Conservation (phyloP, 345 rosid species). For the Aquilaria malaccensis region DNA sequence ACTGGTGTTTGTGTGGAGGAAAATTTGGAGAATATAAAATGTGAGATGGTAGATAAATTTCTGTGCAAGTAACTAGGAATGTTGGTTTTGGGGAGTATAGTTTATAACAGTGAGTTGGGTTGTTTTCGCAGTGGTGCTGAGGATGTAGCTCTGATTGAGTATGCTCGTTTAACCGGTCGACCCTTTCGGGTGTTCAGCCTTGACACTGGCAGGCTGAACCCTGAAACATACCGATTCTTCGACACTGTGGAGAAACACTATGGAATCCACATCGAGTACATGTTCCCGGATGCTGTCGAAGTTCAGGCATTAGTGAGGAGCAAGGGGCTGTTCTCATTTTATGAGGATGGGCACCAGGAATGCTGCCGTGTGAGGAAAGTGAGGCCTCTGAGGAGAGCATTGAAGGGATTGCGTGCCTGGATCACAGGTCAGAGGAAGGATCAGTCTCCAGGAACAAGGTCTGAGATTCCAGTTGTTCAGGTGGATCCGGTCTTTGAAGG, state of each 20-base stretch:
- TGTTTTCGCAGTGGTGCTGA: constrained; percentile 77
- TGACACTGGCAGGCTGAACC: constrained; percentile 90
- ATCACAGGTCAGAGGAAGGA: constrained; percentile 96
- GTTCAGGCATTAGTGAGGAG: constrained; percentile 86
- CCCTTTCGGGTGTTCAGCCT: constrained; percentile 89
- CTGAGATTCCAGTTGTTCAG: constrained; percentile 84
- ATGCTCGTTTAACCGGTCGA: constrained; percentile 72
- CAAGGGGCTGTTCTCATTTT: constrained; percentile 94
- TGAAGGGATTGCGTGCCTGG: constrained; percentile 92
- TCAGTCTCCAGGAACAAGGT: constrained; percentile 86
- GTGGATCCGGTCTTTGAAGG: constrained; percentile 93
- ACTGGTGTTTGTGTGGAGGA: too few relatives aligned
- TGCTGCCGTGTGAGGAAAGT: constrained; percentile 98
- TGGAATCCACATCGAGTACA: constrained; percentile 75
- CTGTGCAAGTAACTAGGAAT: too few relatives aligned
- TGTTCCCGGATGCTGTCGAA: constrained; percentile 95
- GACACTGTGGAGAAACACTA: constrained; percentile 73
- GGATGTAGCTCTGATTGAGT: constrained; percentile 93
- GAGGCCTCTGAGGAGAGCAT: constrained; percentile 83
- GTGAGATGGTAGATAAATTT: too few relatives aligned
- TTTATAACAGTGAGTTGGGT: too few relatives aligned
- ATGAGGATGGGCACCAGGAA: constrained; percentile 95
- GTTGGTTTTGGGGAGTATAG: too few relatives aligned
- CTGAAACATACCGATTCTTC: constrained; percentile 68
- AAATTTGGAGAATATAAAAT: too few relatives aligned